Percentiles rank a stretch among this genome's conserved stretches.
Evolutionary conservation across 2,329 filamentous ascomycete species (phyloP).

Genomic region (Catunica adiposa): DNA sequence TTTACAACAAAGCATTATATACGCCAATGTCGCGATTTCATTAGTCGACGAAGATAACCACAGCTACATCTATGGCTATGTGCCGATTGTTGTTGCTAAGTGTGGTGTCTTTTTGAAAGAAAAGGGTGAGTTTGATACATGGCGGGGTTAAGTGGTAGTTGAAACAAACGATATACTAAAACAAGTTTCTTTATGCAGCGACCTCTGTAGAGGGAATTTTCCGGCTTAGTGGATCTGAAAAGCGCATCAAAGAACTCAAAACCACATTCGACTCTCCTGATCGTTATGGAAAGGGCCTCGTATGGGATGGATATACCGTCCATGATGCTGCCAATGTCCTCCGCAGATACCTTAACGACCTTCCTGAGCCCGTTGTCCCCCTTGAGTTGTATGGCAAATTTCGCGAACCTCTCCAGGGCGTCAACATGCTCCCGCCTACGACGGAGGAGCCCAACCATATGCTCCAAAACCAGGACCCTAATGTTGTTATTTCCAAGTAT

Average conservation of each 20-base stretch:
- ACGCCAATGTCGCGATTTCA: constrained; percentile 96
- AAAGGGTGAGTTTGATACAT: constrained; percentile 60
- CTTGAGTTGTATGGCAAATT: constrained; percentile 86
- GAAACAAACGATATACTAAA: neutral
- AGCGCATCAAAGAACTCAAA: constrained; percentile 94
- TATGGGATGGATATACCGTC: constrained; percentile 95
- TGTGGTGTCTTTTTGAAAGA: constrained; percentile 96
- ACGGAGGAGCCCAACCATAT: constrained; percentile 54
- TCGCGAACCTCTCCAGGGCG: constrained; percentile 58
- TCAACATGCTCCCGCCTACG: constrained; percentile 56
- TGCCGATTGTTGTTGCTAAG: constrained; percentile 95
- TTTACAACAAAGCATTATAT: constrained; percentile 83
- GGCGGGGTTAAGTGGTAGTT: neutral
- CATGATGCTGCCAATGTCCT: constrained; percentile 97
- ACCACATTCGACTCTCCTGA: constrained; percentile 85
- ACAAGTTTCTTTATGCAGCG: constrained; percentile 35
- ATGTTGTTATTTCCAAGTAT: constrained; percentile 63
- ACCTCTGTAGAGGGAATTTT: constrained; percentile 95
- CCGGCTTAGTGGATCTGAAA: constrained; percentile 85
- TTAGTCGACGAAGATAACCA: constrained; percentile 81
- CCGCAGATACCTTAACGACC: constrained; percentile 83
- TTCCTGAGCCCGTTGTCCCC: constrained; percentile 92
- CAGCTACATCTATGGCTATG: constrained; percentile 96
- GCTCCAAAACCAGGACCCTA: constrained; percentile 44
- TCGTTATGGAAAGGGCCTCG: constrained; percentile 86